A percentile compares a stretch with the other conserved stretches of the same genome.
These are phyloP conservation scores for Scleroderma bovista DNA, from an alignment of 768 basidiomycete species.

Conservation along the genomic window DNA sequence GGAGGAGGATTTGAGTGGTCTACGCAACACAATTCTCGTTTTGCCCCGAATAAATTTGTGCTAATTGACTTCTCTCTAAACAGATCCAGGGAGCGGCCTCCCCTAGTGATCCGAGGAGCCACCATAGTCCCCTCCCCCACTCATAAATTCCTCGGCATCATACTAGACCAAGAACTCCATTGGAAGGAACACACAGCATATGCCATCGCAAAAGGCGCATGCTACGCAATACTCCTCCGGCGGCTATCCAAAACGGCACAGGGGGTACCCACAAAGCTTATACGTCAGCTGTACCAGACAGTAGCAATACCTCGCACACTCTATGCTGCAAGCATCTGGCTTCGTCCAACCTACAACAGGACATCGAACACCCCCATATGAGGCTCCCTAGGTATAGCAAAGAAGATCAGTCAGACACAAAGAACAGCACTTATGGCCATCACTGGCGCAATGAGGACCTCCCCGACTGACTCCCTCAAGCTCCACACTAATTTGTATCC, in stretches of 20 bases:
- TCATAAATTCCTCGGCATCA: neutral
- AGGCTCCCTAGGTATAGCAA: neutral
- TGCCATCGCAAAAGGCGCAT: neutral
- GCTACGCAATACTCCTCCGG: neutral
- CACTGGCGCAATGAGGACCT: neutral
- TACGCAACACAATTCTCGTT: neutral
- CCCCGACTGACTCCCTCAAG: no score
- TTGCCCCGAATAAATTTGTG: neutral
- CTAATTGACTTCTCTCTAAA: neutral
- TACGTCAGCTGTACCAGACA: neutral
- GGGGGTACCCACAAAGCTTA: no score
- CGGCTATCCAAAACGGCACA: no score
- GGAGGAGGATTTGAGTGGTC: neutral
- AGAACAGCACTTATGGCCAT: neutral
- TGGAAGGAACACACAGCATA: neutral
- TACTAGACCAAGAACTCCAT: conserved; percentile 2
- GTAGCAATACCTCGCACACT: neutral
- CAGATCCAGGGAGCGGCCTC: neutral
- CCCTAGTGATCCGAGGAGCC: neutral
- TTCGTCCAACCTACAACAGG: neutral
- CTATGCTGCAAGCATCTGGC: neutral
- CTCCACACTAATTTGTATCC: no score
- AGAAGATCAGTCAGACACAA: neutral
- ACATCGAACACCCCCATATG: neutral
- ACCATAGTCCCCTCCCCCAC: neutral